Conservation (phyloP, 2,329 filamentous ascomycete genomes). For the Talaromyces sp. region DNA sequence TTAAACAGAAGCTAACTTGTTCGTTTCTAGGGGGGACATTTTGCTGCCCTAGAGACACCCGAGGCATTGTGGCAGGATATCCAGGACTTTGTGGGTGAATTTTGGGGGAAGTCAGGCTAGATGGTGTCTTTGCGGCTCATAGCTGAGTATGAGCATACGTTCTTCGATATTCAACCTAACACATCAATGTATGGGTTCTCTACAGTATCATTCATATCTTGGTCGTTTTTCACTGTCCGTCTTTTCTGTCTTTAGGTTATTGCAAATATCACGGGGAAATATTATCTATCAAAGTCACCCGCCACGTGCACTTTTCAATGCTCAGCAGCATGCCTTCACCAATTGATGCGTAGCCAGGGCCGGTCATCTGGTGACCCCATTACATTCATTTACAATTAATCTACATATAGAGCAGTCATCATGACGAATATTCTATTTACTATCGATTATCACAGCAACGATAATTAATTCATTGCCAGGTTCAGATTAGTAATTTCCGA, state of each 20-base stretch:
- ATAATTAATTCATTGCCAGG: background rate
- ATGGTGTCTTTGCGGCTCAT: background rate
- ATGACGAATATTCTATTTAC: conserved; percentile 5
- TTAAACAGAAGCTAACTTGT: background rate
- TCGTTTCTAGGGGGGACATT: background rate
- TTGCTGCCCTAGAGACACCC: background rate
- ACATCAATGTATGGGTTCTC: background rate
- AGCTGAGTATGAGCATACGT: background rate
- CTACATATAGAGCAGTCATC: conserved; percentile 1
- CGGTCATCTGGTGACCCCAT: background rate
- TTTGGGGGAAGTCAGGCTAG: background rate
- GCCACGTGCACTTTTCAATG: background rate
- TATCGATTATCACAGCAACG: background rate
- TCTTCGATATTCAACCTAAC: too few species aligned
- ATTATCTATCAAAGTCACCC: too few species aligned
- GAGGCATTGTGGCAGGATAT: conserved; percentile 2
- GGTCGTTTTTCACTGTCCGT: background rate
- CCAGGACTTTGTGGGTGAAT: background rate
- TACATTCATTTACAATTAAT: background rate
- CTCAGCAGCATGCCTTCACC: background rate
- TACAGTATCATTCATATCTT: background rate
- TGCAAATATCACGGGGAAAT: background rate
- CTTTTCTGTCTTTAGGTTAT: background rate
- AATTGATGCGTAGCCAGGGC: background rate
- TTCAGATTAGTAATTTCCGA: background rate